These are phyloP conservation scores for Euphorbia pulcherrima DNA, from an alignment of 345 rosid species.

Conservation along the genomic window DNA sequence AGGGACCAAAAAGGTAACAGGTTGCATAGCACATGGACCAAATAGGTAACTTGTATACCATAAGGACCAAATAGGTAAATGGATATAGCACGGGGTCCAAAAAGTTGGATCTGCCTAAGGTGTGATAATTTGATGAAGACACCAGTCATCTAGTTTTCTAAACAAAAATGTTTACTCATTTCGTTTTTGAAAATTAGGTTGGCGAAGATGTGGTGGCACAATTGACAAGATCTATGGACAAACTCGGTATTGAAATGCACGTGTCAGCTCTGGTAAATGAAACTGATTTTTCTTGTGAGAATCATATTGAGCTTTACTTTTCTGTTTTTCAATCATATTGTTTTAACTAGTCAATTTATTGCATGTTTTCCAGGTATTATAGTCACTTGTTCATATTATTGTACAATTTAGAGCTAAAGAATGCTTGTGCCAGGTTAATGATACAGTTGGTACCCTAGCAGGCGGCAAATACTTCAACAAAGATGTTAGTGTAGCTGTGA, in stretches of 20 bases:
- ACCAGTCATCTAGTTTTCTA: background rate
- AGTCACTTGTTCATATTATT: background rate
- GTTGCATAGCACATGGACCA: no score
- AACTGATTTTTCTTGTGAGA: background rate
- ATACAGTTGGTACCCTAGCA: slow-evolving; percentile 92
- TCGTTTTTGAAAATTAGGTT: slow-evolving; percentile 45
- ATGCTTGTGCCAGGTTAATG: slow-evolving; percentile 64
- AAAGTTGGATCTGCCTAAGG: no score
- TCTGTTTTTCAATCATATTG: slow-evolving; percentile 1
- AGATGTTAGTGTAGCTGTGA: slow-evolving; percentile 83
- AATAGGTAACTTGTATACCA: no score
- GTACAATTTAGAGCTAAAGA: background rate
- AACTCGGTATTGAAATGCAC: slow-evolving; percentile 65
- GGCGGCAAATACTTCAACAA: slow-evolving; percentile 73
- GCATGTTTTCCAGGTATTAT: background rate
- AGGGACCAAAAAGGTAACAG: no score
- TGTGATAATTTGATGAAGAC: background rate
- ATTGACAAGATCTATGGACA: slow-evolving; percentile 70
- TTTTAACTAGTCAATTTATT: background rate
- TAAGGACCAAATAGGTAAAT: no score
- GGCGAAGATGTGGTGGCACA: slow-evolving; percentile 83
- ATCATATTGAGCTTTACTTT: background rate
- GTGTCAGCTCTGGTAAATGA: slow-evolving; percentile 81
- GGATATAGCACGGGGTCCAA: no score
- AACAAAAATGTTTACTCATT: background rate